A percentile compares a stretch with the other conserved stretches of the same genome.
Conservation (phyloP, 345 rosid genomes). For the Ceriops tagal region DNA sequence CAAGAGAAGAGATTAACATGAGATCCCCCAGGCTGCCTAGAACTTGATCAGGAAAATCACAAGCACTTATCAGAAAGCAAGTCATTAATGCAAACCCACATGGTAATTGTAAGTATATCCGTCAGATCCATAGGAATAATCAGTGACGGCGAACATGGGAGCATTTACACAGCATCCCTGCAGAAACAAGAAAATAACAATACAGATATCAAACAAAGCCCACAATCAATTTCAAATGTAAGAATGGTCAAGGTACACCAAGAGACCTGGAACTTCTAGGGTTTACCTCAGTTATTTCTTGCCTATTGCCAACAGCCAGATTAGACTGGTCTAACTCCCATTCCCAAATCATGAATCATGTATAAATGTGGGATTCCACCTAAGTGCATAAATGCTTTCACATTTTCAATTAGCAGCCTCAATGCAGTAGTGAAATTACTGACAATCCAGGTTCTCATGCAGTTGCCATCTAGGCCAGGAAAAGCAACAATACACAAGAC, state of each 20-base stretch:
- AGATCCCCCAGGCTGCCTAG: slow-evolving; percentile 2
- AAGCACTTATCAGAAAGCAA: slow-evolving; percentile 19
- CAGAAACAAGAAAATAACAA: slow-evolving; percentile 23
- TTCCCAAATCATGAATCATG: no score
- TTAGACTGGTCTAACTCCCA: no score
- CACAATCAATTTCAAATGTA: slow-evolving; percentile 1
- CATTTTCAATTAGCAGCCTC: neutral
- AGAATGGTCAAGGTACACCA: slow-evolving; percentile 1
- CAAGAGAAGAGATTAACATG: slow-evolving; percentile 20
- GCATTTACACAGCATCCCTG: slow-evolving; percentile 98
- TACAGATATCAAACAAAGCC: slow-evolving; percentile 5
- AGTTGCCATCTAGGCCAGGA: no score
- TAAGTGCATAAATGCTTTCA: neutral
- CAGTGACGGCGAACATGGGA: slow-evolving; percentile 96
- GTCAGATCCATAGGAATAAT: slow-evolving; percentile 89
- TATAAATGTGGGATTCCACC: neutral
- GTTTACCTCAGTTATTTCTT: neutral
- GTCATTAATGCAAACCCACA: slow-evolving; percentile 44
- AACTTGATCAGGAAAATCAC: neutral
- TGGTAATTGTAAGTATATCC: slow-evolving; percentile 91
- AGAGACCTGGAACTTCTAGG: neutral
- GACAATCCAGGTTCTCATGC: neutral
- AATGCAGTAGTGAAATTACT: neutral
- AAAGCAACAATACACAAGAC: no score
- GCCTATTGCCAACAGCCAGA: neutral